Base-by-base conservation (phyloP, 805 yeast genomes). In the Candida insectalens region DNA sequence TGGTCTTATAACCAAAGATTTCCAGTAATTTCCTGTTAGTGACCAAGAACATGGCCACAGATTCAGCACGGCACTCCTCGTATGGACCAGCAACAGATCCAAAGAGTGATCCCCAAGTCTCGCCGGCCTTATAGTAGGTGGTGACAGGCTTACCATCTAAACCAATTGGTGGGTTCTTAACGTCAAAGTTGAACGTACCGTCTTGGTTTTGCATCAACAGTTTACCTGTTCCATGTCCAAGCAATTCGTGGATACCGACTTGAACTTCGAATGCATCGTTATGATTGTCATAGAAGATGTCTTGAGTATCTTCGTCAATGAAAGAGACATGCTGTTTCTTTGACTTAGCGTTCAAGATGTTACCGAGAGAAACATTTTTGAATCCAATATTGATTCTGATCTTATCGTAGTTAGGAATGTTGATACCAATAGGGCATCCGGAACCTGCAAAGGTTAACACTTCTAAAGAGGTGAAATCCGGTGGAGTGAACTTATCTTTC, bases 161-260 rank as follows among this genome's bases (percentile, higher is more conserved):
- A 9, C 76, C 79, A 10, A 68, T 22, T 8, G 88, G 87, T 34
- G 85, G 82, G 35, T 65, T 65, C 10, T 54, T 51, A 33, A 57
- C 62, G 56, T 84, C 87, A 50, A 83, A 85, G 57, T 85, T 85
- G 67, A 68, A 85, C 17, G 62, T 55, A 8, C 81, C 81, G 32
- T 74, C 73, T 13, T 66, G 66, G 4, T 63, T 60, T 48, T 77
- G 75, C 46, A 65, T 55, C 45, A 85, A 62, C 38, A 85, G 64
- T 57, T 84, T 85, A 33, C 96, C 96, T 4, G 92, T 74, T 27
- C 95, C 96, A 51, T 85, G 96, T 12, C 96, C 95, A 41, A 85
- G 67, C 43, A 85, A 65, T 59, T 85, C 96, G 58, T 85, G 96
- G 47, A 85, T 80, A 36, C 95, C 96, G 33, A 85, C 96, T 60